Evolutionary conservation across 106 monocot genomes (phyloP).

Genomic region (Hemerocallis citrina): DNA sequence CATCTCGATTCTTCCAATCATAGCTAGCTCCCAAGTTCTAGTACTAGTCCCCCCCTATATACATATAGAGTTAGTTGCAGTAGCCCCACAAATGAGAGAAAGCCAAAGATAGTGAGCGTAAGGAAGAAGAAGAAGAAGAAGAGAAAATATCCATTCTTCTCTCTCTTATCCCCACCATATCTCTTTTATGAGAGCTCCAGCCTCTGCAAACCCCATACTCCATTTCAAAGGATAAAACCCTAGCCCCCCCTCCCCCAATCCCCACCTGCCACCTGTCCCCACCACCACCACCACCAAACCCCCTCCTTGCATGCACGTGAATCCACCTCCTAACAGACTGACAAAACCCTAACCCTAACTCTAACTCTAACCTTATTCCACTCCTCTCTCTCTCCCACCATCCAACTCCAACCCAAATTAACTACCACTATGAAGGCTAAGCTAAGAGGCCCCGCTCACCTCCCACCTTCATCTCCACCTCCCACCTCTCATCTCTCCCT

Average conservation of each 20-base stretch:
- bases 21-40: no score
- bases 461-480: not conserved
- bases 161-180: slow-evolving; percentile 9
- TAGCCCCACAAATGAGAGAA: not conserved
- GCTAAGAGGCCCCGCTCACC: slow-evolving; percentile 4
- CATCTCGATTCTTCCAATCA: no score
- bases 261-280: not conserved
- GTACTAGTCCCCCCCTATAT: not conserved
- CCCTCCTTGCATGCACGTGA: slow-evolving; percentile 10
- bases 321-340: not conserved
- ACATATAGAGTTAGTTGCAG: not conserved
- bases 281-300: slow-evolving; percentile 6
- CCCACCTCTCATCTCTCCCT: not conserved
- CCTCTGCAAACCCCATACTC: slow-evolving; percentile 10
- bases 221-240: slow-evolving; percentile 3
- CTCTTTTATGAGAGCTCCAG: not conserved
- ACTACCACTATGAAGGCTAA: slow-evolving; percentile 6
- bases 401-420: not conserved
- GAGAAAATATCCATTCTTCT: not conserved
- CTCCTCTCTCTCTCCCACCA: not conserved
- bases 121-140: not conserved
- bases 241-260: slow-evolving; percentile 5
- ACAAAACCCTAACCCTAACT: not conserved
- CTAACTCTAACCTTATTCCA: not conserved
- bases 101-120: not conserved